phyloP scores from a whole-genome alignment of 2,329 filamentous ascomycete genomes.

The Alternaria panax region DNA sequence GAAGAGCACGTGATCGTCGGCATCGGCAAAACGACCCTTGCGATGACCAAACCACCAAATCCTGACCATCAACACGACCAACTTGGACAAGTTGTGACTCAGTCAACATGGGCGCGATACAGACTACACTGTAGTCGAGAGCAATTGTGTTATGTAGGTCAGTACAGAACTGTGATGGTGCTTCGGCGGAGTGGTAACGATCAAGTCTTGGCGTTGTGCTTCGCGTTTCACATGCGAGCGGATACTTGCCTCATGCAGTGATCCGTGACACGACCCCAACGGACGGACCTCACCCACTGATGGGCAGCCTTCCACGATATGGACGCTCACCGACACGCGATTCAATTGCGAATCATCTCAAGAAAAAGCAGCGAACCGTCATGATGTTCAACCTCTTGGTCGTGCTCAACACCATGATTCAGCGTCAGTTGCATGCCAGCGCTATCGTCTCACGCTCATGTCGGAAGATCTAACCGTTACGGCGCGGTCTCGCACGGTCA shows the following conservation, averaged over 20 bases:
- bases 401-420: background rate
- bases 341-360: background rate
- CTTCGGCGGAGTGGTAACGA: background rate
- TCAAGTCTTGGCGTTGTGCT: constrained; percentile 13
- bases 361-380: background rate
- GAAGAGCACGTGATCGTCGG: background rate
- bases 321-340: background rate
- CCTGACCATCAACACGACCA: too few relatives aligned
- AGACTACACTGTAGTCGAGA: too few relatives aligned
- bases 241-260: constrained; percentile 13
- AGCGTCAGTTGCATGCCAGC: background rate
- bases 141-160: background rate
- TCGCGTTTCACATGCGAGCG: constrained; percentile 12
- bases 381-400: background rate
- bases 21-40: background rate
- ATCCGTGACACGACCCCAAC: constrained; percentile 7
- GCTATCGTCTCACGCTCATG: constrained; percentile 14
- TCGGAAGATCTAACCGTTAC: constrained; percentile 10
- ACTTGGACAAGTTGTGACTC: too few relatives aligned
- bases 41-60: background rate
- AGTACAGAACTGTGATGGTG: background rate
- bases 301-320: background rate
- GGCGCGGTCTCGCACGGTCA: constrained; percentile 3
- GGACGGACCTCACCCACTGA: background rate
- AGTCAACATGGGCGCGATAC: too few relatives aligned